Base-by-base conservation (phyloP, 352 stramenopile species). In the Phytophthora palmivora region DNA sequence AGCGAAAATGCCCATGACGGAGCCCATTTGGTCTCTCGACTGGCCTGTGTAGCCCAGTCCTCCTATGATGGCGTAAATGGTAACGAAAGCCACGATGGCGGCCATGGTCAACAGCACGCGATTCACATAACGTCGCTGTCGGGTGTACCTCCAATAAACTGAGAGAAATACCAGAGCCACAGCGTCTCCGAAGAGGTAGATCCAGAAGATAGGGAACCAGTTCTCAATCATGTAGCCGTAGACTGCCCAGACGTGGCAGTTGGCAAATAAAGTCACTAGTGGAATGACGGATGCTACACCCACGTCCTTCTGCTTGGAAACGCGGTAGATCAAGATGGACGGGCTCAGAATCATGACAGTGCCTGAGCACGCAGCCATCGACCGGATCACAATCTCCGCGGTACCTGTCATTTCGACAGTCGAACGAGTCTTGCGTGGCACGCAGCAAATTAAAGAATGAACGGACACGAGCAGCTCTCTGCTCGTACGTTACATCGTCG, bases 241-340 rank as follows among this genome's bases (percentile, higher is more conserved):
- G 30, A 72, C 6, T 3, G 54, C 48, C 68, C 72, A 77, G 15
- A 72, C 66, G 53, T 84, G 70, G 22, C 61, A 79, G 44, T 87
- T 87, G 6, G 61, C 56, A 16, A 84, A 67, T 32, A 83, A 72
- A 26, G 73, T 67, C 42, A 81, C 72, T 9, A 87, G 64, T n/a
- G 77, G 76, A n/a, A 84, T 70, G 34, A 87, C 72, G 21, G 78
- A 87, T 33, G 70, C 74, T 48, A 70, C 64, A 6, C 74, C 78
- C 4, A 72, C 73, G 28, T 74, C 39, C 36, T 78, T 66, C 48
- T 73, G 61, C 51, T 79, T 70, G 43, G 59, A 58, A 39, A 78
- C 60, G 0, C 55, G 63, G 11, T 58, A 61, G 30, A 87, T 76
- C 1, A 72, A 47, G 19, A 72, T 63, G 41, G 76, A 71, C n/a